Evolutionary conservation across 2,329 filamentous ascomycete genomes (phyloP).

Genomic region (Penicillium sp.): DNA sequence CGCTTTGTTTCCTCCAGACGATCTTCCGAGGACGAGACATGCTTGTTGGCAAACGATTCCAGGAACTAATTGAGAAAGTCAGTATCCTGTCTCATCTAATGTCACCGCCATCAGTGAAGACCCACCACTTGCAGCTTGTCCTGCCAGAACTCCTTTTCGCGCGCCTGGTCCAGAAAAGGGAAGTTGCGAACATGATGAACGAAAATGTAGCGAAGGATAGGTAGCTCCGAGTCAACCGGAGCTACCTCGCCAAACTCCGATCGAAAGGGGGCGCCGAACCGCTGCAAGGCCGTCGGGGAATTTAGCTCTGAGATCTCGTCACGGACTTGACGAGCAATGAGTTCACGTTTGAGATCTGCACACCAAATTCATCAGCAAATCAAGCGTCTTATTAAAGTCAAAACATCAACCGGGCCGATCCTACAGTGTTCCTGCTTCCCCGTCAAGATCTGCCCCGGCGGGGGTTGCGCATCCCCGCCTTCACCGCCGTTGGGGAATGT

Average conservation of each 20-base stretch:
- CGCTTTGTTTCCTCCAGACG: conserved; percentile 93
- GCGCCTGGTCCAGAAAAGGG: conserved; percentile 91
- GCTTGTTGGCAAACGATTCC: conserved; percentile 93
- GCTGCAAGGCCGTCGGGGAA: conserved; percentile 85
- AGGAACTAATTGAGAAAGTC: conserved; percentile 60
- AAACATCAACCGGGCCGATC: conserved; percentile 23
- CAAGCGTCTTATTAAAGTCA: conserved; percentile 9
- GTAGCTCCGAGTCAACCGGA: conserved; percentile 87
- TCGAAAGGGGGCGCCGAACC: conserved; percentile 92
- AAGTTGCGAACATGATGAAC: conserved; percentile 97
- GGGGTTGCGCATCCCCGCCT: conserved; percentile 32
- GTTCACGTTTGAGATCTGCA: conserved; percentile 87
- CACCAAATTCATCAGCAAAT: background rate
- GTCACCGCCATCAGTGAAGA: conserved; percentile 22
- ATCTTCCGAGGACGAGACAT: conserved; percentile 95
- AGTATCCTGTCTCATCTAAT: background rate
- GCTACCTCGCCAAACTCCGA: conserved; percentile 89
- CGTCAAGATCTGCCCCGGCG: conserved; percentile 62
- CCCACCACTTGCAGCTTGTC: conserved; percentile 89
- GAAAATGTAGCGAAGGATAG: conserved; percentile 92
- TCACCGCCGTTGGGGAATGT: conserved; percentile 14
- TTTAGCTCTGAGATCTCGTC: conserved; percentile 90
- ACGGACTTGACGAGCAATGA: conserved; percentile 82
- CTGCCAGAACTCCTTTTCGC: conserved; percentile 99
- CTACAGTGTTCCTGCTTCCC: conserved; percentile 97